Evolutionary conservation across 140 eudicot genomes (phyloP).

Genomic region (Erigeron philadelphicus): DNA sequence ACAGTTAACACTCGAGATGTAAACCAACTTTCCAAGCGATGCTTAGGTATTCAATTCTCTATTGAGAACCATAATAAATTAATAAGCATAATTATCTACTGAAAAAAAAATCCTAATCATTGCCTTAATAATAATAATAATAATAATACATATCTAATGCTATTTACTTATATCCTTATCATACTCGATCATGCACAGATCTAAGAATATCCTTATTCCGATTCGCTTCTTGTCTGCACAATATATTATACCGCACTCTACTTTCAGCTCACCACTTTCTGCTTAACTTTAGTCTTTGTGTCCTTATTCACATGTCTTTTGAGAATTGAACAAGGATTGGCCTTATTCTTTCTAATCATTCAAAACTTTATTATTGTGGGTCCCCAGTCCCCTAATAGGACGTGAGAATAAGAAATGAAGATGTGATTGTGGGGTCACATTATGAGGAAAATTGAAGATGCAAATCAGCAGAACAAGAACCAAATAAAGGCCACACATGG

Average conservation of each 20-base stretch:
- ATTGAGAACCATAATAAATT: not conserved
- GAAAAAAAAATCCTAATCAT: not conserved
- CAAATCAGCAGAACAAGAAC: not conserved
- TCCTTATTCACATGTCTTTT: conserved; percentile 8
- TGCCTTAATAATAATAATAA: not conserved
- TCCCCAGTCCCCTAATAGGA: too few relatives aligned
- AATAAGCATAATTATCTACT: not conserved
- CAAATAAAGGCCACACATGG: not conserved
- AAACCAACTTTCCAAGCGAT: not conserved
- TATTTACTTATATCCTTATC: not conserved
- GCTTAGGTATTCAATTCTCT: not conserved
- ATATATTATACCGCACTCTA: not conserved
- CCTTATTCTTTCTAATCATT: not conserved
- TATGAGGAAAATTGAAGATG: conserved; percentile 11
- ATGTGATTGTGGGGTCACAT: conserved; percentile 9
- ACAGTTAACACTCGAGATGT: not conserved
- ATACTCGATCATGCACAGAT: not conserved
- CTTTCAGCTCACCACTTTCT: not conserved
- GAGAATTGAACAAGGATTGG: conserved; percentile 7
- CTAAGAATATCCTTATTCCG: not conserved
- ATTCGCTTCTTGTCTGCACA: conserved; percentile 6
- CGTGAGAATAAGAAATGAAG: not conserved
- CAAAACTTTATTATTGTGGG: not conserved
- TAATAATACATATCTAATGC: not conserved
- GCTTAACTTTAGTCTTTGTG: conserved; percentile 1